Percentiles rank a stretch among this genome's conserved stretches.
Conservation (phyloP, 2,329 filamentous ascomycete species). For the Diaporthe humulicola region DNA sequence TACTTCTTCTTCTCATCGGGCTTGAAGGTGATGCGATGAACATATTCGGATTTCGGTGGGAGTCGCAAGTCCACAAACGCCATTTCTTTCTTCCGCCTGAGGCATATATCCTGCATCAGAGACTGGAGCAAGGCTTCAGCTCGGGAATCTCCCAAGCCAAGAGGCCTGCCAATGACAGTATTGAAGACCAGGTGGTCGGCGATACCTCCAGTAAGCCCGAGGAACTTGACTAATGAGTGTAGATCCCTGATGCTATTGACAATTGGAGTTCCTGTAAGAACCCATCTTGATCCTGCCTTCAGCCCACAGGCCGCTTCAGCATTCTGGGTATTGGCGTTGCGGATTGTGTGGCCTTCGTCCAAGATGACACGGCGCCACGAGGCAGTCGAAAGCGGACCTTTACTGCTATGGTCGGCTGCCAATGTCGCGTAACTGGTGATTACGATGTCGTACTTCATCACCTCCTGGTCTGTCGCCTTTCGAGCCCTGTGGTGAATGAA, state of each 20-base stretch:
- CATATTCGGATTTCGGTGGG: conserved; percentile 81
- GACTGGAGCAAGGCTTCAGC: conserved; percentile 78
- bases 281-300: conserved; percentile 81
- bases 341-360: conserved; percentile 86
- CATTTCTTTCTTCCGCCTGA: conserved; percentile 90
- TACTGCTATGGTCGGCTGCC: conserved; percentile 67
- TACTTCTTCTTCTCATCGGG: conserved; percentile 83
- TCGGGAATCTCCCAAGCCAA: conserved; percentile 68
- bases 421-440: conserved; percentile 89
- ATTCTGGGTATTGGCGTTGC: conserved; percentile 81
- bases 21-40: conserved; percentile 81
- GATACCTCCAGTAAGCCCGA: conserved; percentile 81
- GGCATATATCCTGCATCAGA: conserved; percentile 83
- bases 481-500: conserved; percentile 80
- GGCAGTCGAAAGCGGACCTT: conserved; percentile 59
- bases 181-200: conserved; percentile 82
- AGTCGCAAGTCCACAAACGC: conserved; percentile 85
- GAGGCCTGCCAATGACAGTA: conserved; percentile 75
- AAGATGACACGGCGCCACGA: conserved; percentile 85
- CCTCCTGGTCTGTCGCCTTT: conserved; percentile 68
- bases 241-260: conserved; percentile 87
- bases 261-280: conserved; percentile 84
- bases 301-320: conserved; percentile 77
- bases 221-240: conserved; percentile 83
- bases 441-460: conserved; percentile 79